A percentile compares a stretch with the other conserved stretches of the same genome.
Conservation (phyloP, 306 rosid genomes). For the Bauhinia variegata region DNA sequence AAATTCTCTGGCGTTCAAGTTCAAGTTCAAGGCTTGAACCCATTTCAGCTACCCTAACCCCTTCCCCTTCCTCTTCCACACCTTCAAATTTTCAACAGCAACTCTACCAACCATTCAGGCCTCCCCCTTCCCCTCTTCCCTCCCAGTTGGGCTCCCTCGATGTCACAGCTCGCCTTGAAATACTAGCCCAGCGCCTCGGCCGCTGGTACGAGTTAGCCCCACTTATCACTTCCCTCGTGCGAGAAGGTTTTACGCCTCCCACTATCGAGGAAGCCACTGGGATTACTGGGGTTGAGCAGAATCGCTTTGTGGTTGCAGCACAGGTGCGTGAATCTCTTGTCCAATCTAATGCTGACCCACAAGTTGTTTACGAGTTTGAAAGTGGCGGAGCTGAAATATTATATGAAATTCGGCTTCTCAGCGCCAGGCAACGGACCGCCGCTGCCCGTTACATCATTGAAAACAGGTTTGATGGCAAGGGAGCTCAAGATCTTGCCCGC, state of each 20-base stretch:
- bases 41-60: conserved; percentile 42
- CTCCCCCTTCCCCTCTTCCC: conserved; percentile 70
- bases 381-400: conserved; percentile 64
- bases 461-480: conserved; percentile 50
- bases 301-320: conserved; percentile 62
- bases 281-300: conserved; percentile 73
- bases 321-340: conserved; percentile 79
- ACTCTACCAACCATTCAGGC: conserved; percentile 84
- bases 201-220: conserved; percentile 85
- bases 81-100: conserved; percentile 42
- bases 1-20: not conserved
- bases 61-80: not conserved
- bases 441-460: conserved; percentile 61
- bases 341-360: conserved; percentile 53
- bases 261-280: conserved; percentile 77
- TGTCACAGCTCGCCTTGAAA: conserved; percentile 44
- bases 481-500: conserved; percentile 69
- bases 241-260: conserved; percentile 76
- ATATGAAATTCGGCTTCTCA: conserved; percentile 73
- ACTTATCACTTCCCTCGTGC: conserved; percentile 58
- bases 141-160: conserved; percentile 59
- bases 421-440: conserved; percentile 58
- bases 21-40: conserved; percentile 6
- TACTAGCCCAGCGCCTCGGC: conserved; percentile 79
- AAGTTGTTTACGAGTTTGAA: conserved; percentile 54